phyloP scores from a whole-genome alignment of 331 rosid species.

The Malus hybrid region DNA sequence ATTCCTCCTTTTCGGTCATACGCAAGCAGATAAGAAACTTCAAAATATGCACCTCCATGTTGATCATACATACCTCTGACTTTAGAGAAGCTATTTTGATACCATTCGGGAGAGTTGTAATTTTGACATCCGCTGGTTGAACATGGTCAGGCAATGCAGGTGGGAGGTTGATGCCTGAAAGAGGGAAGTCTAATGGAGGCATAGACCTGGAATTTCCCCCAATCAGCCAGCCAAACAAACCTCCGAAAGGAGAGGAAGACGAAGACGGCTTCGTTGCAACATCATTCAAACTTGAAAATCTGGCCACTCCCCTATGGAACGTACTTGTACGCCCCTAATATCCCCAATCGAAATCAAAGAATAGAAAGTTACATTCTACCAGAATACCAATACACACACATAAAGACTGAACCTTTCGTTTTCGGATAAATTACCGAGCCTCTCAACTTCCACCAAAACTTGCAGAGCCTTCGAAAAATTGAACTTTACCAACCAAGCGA shows the following conservation, averaged over 20 bases:
- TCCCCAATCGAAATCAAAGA: slow-evolving; percentile 15
- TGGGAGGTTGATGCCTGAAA: slow-evolving; percentile 55
- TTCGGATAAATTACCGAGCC: not conserved
- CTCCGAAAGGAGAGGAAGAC: slow-evolving; percentile 58
- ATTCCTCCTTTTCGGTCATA: not conserved
- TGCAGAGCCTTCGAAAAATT: not conserved
- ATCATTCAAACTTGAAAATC: slow-evolving; percentile 73
- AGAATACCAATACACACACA: not conserved
- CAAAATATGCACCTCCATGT: not conserved
- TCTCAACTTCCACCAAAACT: not conserved
- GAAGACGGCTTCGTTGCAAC: slow-evolving; percentile 25
- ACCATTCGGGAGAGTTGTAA: slow-evolving; percentile 79
- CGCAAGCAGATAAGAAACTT: not conserved
- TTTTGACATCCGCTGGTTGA: slow-evolving; percentile 52
- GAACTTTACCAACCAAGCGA: not conserved
- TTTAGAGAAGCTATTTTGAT: slow-evolving; percentile 73
- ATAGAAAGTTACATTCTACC: slow-evolving; percentile 10
- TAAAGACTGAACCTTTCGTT: not conserved
- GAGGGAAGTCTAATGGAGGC: slow-evolving; percentile 66
- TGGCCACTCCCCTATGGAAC: slow-evolving; percentile 30
- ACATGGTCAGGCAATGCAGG: slow-evolving; percentile 79
- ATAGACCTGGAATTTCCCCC: slow-evolving; percentile 40
- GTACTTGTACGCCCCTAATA: slow-evolving; percentile 55
- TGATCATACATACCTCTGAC: slow-evolving; percentile 42
- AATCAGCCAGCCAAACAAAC: slow-evolving; percentile 71